A percentile compares a stretch with the other conserved stretches of the same genome.
These are phyloP conservation scores for Inga laurina DNA, from an alignment of 306 rosid species.

Conservation along the genomic window DNA sequence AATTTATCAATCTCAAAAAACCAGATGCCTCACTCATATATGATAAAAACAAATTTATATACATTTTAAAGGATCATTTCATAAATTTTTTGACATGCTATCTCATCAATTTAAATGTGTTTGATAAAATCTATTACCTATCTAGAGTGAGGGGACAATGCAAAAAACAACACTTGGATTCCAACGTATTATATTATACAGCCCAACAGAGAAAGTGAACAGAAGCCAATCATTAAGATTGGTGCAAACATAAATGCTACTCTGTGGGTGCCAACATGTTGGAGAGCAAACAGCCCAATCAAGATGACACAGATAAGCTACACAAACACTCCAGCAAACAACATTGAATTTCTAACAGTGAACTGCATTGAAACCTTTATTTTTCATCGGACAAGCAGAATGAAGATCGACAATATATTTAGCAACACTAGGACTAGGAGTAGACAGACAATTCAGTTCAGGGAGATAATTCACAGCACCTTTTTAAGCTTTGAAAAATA, in stretches of 20 bases:
- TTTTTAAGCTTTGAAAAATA: no score
- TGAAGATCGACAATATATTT: neutral
- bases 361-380: neutral
- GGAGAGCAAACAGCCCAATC: constrained; percentile 80
- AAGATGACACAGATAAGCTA: constrained; percentile 67
- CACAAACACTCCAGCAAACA: constrained; percentile 55
- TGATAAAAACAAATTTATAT: no score
- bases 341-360: constrained; percentile 18
- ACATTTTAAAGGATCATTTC: no score
- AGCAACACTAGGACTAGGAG: neutral
- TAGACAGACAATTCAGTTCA: no score
- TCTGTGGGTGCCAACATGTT: constrained; percentile 74
- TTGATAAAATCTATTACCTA: no score
- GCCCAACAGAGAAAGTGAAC: constrained; percentile 64
- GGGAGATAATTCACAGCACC: no score
- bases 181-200: constrained; percentile 59
- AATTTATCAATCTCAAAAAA: no score
- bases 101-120: no score
- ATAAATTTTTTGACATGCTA: no score
- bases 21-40: no score
- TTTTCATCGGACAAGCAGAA: neutral
- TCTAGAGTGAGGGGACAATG: constrained; percentile 49
- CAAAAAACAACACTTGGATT: constrained; percentile 50
- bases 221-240: constrained; percentile 57
- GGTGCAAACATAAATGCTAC: constrained; percentile 68